Base-by-base conservation (phyloP, 306 rosid species). In the Ormosia emarginata region DNA sequence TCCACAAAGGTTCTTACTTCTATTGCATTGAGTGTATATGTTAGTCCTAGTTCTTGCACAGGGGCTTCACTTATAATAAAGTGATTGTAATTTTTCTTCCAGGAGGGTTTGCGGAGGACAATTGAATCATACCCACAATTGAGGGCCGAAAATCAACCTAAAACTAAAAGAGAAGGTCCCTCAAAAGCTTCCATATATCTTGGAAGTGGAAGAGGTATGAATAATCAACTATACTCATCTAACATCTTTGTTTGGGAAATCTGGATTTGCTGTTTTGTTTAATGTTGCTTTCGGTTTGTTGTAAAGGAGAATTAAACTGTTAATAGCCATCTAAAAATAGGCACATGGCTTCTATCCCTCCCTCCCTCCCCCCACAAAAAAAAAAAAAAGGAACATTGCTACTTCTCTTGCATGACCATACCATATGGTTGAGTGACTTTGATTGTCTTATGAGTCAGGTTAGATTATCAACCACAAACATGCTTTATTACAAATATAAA, bases 91-190 rank as follows among this genome's bases (percentile, higher is more conserved):
- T 74, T 82, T 79, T 80, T 81, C 66, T 71, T 87, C 85, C 90
- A 93, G 99, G 98, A 93, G 73, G 98, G 99, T 79, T 83, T 96
- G n/a, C 86, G 73, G 39, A 93, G 90, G 86, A 96, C 99, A 66
- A 84, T 93, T 47, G 92, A 92, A 53, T 90, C 99, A 69, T 96
- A 86, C 72, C 85, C 94, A 80, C 94, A 92, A 83, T 85, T 96
- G 87, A 90, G 88, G 88, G 94, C 97, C 14, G 92, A 92, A 75
- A 80, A 81, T 83, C 89, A 12, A 69, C 83, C 50, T 30, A 86
- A 84, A 83, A 72, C 78, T 49, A 85, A 81, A 89, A 87, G 96
- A 83, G 91, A 87, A 84, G 94, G 97, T 32, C 92, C 94, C 61
- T 96, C 99, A 50, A 96, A 90, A 91, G 98, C 92, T 85, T 91